phyloP scores from a whole-genome alignment of 208 protist genomes.

The Wallacemonas rigidus region DNA sequence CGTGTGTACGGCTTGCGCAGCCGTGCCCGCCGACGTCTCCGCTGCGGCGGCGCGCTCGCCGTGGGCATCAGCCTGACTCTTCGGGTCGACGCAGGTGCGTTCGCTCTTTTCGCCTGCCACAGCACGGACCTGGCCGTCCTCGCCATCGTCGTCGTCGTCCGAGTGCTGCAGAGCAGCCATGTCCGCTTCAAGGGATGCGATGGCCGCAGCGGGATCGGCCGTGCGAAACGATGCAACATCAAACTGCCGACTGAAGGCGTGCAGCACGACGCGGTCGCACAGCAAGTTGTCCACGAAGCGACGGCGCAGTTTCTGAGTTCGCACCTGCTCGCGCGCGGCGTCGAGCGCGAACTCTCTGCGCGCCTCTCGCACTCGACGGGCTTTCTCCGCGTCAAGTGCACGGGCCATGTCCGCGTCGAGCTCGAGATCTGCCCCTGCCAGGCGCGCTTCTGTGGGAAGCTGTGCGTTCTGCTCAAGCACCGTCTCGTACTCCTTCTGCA shows the following conservation, averaged over 20 bases:
- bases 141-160: slow-evolving; percentile 27
- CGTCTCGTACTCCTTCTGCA: slow-evolving; percentile 64
- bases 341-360: slow-evolving; percentile 77
- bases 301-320: slow-evolving; percentile 85
- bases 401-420: slow-evolving; percentile 86
- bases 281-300: slow-evolving; percentile 90
- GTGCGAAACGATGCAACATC: slow-evolving; percentile 92
- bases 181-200: slow-evolving; percentile 42
- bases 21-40: not conserved
- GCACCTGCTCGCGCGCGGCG: slow-evolving; percentile 79
- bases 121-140: slow-evolving; percentile 20
- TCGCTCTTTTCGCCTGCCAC: slow-evolving; percentile 16
- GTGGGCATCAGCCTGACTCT: no score
- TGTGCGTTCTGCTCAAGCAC: slow-evolving; percentile 79
- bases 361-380: slow-evolving; percentile 66
- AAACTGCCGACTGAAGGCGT: slow-evolving; percentile 68
- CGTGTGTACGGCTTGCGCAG: slow-evolving; percentile 6
- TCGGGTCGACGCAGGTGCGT: no score
- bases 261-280: slow-evolving; percentile 91
- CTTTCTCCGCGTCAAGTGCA: slow-evolving; percentile 70
- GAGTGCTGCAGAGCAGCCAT: slow-evolving; percentile 73
- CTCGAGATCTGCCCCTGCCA: slow-evolving; percentile 72
- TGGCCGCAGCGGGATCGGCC: slow-evolving; percentile 48
- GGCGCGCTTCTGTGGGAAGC: slow-evolving; percentile 40
- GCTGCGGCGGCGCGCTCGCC: no score